phyloP scores from a whole-genome alignment of 2,329 filamentous ascomycete species.

The Fusarium stilboides region DNA sequence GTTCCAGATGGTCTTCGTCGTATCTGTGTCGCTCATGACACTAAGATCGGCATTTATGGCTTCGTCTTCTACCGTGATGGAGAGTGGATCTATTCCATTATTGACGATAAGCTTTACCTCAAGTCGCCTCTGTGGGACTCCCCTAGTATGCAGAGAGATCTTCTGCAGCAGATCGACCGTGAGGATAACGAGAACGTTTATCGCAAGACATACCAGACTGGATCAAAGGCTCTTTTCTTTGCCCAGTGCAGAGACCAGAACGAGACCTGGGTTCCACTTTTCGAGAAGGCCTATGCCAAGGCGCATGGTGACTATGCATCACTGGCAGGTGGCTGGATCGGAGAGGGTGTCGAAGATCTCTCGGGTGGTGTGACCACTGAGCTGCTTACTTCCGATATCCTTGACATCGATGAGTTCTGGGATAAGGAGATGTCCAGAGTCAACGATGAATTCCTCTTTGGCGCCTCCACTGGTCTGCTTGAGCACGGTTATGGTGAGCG shows the following conservation, averaged over 20 bases:
- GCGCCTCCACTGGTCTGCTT: slow-evolving; percentile 76
- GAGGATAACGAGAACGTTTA: slow-evolving; percentile 81
- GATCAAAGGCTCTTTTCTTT: slow-evolving; percentile 84
- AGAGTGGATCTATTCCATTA: slow-evolving; percentile 92
- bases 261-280: slow-evolving; percentile 85
- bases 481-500: slow-evolving; percentile 74
- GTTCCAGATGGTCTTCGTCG: slow-evolving; percentile 78
- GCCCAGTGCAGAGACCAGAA: slow-evolving; percentile 82
- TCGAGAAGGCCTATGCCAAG: slow-evolving; percentile 89
- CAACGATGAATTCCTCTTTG: slow-evolving; percentile 84
- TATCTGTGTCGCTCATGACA: slow-evolving; percentile 82
- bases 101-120: slow-evolving; percentile 92
- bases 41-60: slow-evolving; percentile 84
- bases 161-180: slow-evolving; percentile 82
- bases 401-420: slow-evolving; percentile 88
- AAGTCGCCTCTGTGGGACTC: slow-evolving; percentile 88
- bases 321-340: slow-evolving; percentile 79
- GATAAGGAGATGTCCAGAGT: slow-evolving; percentile 83
- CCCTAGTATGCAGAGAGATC: slow-evolving; percentile 79
- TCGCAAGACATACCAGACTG: slow-evolving; percentile 79
- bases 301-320: slow-evolving; percentile 84
- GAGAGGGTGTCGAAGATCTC: slow-evolving; percentile 71
- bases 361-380: slow-evolving; percentile 80
- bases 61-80: slow-evolving; percentile 92
- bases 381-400: slow-evolving; percentile 77